A percentile compares a stretch with the other conserved stretches of the same genome.
Conservation (phyloP, 2,329 filamentous ascomycete genomes). For the Trematosphaeria pertusa region DNA sequence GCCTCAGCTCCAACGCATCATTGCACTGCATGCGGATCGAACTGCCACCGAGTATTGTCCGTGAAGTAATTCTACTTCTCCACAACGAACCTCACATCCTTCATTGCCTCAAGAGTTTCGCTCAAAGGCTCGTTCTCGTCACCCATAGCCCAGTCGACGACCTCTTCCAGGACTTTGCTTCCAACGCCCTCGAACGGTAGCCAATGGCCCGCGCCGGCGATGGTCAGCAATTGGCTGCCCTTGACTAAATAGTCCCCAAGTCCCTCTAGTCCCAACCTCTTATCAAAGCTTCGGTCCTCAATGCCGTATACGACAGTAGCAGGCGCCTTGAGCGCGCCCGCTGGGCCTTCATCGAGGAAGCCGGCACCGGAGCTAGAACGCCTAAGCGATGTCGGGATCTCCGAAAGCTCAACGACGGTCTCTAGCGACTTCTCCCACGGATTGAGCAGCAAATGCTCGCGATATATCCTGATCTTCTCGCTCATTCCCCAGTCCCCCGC, state of each 20-base stretch:
- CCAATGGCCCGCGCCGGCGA: constrained; percentile 62
- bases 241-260: constrained; percentile 59
- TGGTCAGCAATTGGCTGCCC: constrained; percentile 58
- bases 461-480: constrained; percentile 62
- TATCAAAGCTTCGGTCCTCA: constrained; percentile 59
- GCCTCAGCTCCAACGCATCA: too few species aligned
- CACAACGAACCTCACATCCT: constrained; percentile 26
- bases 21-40: too few species aligned
- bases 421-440: constrained; percentile 62
- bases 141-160: constrained; percentile 41
- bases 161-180: constrained; percentile 51
- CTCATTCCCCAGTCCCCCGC: constrained; percentile 54
- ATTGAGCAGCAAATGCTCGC: constrained; percentile 54
- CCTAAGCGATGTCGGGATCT: constrained; percentile 40
- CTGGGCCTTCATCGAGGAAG: constrained; percentile 53
- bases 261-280: constrained; percentile 58
- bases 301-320: constrained; percentile 63
- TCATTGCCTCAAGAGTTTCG: constrained; percentile 26
- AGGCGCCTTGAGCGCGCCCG: constrained; percentile 58
- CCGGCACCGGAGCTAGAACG: constrained; percentile 39
- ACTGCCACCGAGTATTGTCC: too few species aligned
- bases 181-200: constrained; percentile 56
- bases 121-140: constrained; percentile 23
- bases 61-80: too few species aligned
- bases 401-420: constrained; percentile 56